Evolutionary conservation across 768 basidiomycete genomes (phyloP), one percentile per base, ranked within the genome.

Genomic region (Lentinula raphanica): DNA sequence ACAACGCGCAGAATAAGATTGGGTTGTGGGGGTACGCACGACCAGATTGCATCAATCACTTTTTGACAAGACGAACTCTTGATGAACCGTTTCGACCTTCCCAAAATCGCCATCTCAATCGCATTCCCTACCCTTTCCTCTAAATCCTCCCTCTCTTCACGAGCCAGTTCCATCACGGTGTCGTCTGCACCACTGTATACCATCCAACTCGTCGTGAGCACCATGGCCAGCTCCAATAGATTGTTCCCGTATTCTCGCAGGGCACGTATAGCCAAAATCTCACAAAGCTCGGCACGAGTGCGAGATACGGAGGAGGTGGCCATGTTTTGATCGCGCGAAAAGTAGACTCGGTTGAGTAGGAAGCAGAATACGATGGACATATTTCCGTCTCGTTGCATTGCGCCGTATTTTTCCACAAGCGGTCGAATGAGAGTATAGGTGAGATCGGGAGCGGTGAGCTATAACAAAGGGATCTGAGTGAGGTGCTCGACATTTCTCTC

Each of bases 361-460:
- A 94, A 81, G 65, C 92, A 93, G 67, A 97, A 97, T 5, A 92
- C 87, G 59, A 92, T 75, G 5, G 93, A 85, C 68, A 87, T 83
- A 72, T 97, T 98, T 25, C 88, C 87, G 45, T 76, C 68, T 27
- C 76, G 79, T 66, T 92, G 89, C 49, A 94, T 73, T 9, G 78
- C 77, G 29, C 81, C 74, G 70, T 97, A 97, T 73, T 94, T 96
- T 59, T 94, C 90, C 48, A 87, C 83, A 31, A 98, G 78, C 0
- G 95, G 95, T 36, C 86, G 88, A 56, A 96, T 79, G 60, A 98
- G 86, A 1, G 92, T 89, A 68, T 97, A 97, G 1, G 90, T 93
- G 35, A 94, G 80, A 68, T 98, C 95, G 1, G 95, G 92, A 1
- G 88, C 86, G 1, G 80, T 81, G 45, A 97, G 76, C 87, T 95